A percentile compares a stretch with the other conserved stretches of the same genome.
These are phyloP conservation scores for Fraxinus platypoda DNA, from an alignment of 305 asterid genomes.

Conservation along the genomic window DNA sequence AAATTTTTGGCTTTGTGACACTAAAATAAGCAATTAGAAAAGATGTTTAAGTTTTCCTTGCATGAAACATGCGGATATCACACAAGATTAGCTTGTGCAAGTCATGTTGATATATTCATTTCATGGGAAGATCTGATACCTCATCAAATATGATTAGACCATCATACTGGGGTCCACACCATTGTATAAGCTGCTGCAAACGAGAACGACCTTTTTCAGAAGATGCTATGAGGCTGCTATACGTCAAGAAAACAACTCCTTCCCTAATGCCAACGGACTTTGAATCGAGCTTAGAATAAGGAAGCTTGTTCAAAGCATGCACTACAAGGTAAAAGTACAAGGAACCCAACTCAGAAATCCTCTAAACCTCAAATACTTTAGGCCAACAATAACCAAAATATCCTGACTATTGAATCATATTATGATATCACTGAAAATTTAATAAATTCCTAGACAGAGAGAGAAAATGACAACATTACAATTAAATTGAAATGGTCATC, in stretches of 20 bases:
- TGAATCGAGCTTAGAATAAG: constrained; percentile 95
- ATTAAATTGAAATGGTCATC: neutral
- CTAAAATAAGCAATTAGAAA: constrained; percentile 42
- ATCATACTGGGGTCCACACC: constrained; percentile 79
- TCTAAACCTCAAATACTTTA: neutral
- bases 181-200: constrained; percentile 87
- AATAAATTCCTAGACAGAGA: neutral
- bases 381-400: neutral
- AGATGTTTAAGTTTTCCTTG: constrained; percentile 20
- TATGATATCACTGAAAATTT: neutral
- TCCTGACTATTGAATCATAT: neutral
- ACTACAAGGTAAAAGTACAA: constrained; percentile 55
- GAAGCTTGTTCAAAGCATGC: constrained; percentile 96
- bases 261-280: constrained; percentile 78
- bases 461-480: neutral
- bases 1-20: constrained; percentile 98
- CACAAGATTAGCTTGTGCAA: constrained; percentile 20
- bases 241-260: constrained; percentile 93
- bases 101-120: constrained; percentile 14
- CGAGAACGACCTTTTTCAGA: constrained; percentile 96
- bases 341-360: constrained; percentile 24
- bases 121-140: constrained; percentile 39
- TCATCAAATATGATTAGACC: constrained; percentile 91
- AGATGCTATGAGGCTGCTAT: constrained; percentile 98
- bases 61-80: constrained; percentile 22